Base-by-base conservation (phyloP, 495 filamentous ascomycete genomes). In the Recurvomyces mirabilis region DNA sequence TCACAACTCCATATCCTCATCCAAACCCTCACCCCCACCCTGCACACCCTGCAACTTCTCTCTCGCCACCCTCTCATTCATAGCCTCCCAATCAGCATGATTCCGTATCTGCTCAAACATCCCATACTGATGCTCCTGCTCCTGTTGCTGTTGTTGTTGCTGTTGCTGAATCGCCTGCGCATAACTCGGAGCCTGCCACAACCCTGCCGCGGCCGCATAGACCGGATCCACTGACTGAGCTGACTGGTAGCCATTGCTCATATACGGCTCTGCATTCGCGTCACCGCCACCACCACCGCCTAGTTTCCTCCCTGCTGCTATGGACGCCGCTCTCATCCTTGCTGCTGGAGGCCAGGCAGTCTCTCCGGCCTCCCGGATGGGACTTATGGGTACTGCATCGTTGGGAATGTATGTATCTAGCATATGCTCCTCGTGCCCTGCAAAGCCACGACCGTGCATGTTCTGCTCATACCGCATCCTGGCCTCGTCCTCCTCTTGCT, bases 401-500 rank as follows among this genome's bases (percentile, higher is more conserved):
- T 29, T 15, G 9, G 28, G 11, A 32, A 47, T 41, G 20, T 30
- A 13, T 9, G 44, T 47, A 39, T 53, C 50, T 1, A 48, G 34
- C 45, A 47, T 48, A 28, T 48, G 39, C 31, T 52, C 43, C 38
- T 47, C 49, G 23, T 26, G 23, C 14, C 9, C 19, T 9, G n/a
- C n/a, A n/a, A n/a, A n/a, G n/a, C n/a, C n/a, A n/a, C n/a, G n/a
- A n/a, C 15, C 18, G 14, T 37, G 24, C 36, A 34, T 22, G 24
- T 2, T 35, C 22, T 23, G 3, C 32, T 39, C 32, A 30, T 60
- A 65, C 29, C 62, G 46, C 26, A 54, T 32, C 34, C 57, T 46
- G 11, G 63, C 63, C 54, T 64, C 50, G 5, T 50, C 52, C 35
- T 66, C 62, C 41, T 66, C 63, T 25, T 56, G 51, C 37, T 54